Evolutionary conservation across 2,329 filamentous ascomycete genomes (phyloP).

Genomic region (Sporothrix brasiliensis): DNA sequence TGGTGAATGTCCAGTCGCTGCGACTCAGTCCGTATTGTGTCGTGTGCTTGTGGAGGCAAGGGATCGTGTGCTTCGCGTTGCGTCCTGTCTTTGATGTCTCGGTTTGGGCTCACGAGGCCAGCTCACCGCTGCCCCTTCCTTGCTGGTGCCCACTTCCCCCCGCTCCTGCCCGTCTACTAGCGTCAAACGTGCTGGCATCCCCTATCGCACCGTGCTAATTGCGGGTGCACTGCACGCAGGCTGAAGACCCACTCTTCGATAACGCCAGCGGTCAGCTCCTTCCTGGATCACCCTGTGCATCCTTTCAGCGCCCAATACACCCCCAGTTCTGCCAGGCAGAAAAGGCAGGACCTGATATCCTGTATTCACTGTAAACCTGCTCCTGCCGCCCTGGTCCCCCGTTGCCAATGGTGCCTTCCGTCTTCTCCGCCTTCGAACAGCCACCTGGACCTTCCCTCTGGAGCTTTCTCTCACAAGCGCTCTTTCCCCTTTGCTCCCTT

Average conservation of each 20-base stretch:
- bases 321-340: conserved; percentile 25
- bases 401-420: background rate
- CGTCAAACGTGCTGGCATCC: conserved; percentile 13
- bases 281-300: background rate
- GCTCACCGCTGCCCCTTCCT: conserved; percentile 6
- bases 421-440: conserved; percentile 22
- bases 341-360: background rate
- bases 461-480: background rate
- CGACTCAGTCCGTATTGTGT: background rate
- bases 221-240: background rate
- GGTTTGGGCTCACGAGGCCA: background rate
- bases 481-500: background rate
- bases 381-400: conserved; percentile 19
- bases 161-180: conserved; percentile 17
- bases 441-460: background rate
- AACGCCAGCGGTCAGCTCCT: conserved; percentile 17
- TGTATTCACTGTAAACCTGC: background rate
- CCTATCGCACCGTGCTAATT: conserved; percentile 17
- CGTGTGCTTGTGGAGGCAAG: background rate
- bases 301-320: background rate
- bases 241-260: background rate
- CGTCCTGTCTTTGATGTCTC: background rate
- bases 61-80: background rate
- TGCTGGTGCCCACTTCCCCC: background rate
- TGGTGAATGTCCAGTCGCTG: background rate